Base-by-base conservation (phyloP, 2,329 filamentous ascomycete genomes). In the Alternaria sp. region DNA sequence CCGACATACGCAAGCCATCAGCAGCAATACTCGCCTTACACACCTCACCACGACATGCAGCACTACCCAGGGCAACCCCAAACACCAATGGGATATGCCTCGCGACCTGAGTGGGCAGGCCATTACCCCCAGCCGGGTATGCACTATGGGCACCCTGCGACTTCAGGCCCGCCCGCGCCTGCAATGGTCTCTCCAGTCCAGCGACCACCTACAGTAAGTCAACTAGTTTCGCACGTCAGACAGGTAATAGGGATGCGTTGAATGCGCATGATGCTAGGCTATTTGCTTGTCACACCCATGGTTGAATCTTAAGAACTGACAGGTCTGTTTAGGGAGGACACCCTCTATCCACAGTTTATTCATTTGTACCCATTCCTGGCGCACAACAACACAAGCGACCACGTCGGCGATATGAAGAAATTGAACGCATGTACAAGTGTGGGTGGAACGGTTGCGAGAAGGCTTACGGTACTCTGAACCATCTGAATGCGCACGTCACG, bases 401-500 rank as follows among this genome's bases (percentile, higher is more conserved):
- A 12, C 88, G 95, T 66, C 86, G 95, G 72, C 88, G 95, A 54
- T 99, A 97, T 73, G 95, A 99, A 80, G 95, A 99, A 78, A 99
- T 99, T 71, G 95, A 99, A 83, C 90, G 95, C 76, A 98, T 99
- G 95, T 98, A 99, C 85, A 98, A 98, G 81, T 99, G 95, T 76
- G 95, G 94, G 26, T 98, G 93, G 92, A 94, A 97, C 67, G 94
- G 94, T 8, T 99, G 95, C 76, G 95, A 99, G 81, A 99, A 99
- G 82, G 95, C 95, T 3, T 99, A 99, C 71, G 95, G 95, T 61
- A 99, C 95, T 48, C 82, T 99, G 63, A 99, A 99, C 79, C 95
- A 99, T 78, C 80, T 99, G 70, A 99, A 99, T 76, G 95, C 95
- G 39, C 95, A 99, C 75, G 95, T 99, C 49, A 98, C 95, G 14